phyloP scores from a whole-genome alignment of 2,329 filamentous ascomycete genomes.

The Curvularia verruculosa region DNA sequence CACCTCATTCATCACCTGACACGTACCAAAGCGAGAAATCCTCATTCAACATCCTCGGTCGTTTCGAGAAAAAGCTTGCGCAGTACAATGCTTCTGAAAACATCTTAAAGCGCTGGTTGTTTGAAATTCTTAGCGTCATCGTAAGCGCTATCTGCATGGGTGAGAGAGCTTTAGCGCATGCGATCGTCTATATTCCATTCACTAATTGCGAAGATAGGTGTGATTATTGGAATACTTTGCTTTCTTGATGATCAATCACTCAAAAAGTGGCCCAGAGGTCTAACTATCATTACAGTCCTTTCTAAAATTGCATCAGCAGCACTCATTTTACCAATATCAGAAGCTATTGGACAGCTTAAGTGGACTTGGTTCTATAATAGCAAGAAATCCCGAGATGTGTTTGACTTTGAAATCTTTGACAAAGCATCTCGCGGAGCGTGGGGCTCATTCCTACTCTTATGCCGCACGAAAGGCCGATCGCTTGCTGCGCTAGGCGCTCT shows the following conservation, averaged over 20 bases:
- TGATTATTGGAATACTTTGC: conserved; percentile 44
- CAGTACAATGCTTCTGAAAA: conserved; percentile 30
- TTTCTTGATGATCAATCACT: conserved; percentile 36
- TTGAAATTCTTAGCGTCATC: conserved; percentile 37
- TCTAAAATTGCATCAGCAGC: conserved; percentile 36
- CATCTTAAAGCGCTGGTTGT: conserved; percentile 32
- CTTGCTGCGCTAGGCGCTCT: conserved; percentile 28
- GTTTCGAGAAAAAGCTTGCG: conserved; percentile 32
- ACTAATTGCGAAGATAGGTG: neutral
- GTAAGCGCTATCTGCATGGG: conserved; percentile 43
- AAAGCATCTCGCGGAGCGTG: conserved; percentile 34
- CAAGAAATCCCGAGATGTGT: conserved; percentile 21
- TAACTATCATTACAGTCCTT: conserved; percentile 29
- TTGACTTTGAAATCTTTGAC: conserved; percentile 44
- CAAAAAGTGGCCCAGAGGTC: conserved; percentile 39
- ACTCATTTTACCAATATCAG: conserved; percentile 32
- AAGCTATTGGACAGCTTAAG: conserved; percentile 42
- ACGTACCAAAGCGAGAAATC: conserved; percentile 5
- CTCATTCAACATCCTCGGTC: conserved; percentile 23
- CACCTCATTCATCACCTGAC: neutral
- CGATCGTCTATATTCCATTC: neutral
- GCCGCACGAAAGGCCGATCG: conserved; percentile 26
- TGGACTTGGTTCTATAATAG: conserved; percentile 41
- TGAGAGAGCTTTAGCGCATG: neutral
- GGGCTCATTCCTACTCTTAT: conserved; percentile 28